Evolutionary conservation across 495 filamentous ascomycete genomes (phyloP).

Genomic region (Tirmania nivea): DNA sequence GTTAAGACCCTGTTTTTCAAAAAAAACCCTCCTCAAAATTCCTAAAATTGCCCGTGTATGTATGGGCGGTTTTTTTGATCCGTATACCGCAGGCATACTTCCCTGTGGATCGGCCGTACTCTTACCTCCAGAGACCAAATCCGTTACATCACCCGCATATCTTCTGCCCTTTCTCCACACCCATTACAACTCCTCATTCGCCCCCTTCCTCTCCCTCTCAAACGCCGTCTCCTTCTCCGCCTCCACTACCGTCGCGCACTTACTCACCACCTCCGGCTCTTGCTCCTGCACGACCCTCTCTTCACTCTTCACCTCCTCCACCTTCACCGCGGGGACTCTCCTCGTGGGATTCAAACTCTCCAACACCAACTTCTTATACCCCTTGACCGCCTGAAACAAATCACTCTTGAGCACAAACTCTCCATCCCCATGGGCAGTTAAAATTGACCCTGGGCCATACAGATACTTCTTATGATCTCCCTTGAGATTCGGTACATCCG

Average conservation of each 20-base stretch:
- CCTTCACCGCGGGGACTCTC: constrained; percentile 15
- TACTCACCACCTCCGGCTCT: background rate
- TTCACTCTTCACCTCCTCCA: constrained; percentile 3
- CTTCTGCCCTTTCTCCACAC: background rate
- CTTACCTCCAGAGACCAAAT: too few species aligned
- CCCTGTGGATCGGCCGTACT: too few species aligned
- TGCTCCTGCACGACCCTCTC: background rate
- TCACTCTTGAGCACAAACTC: constrained; percentile 54
- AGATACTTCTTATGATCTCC: constrained; percentile 60
- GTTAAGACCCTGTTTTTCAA: too few species aligned
- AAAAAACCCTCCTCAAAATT: background rate
- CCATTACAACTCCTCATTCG: background rate
- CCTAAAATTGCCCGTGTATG: background rate
- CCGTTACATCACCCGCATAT: too few species aligned
- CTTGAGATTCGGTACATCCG: constrained; percentile 60
- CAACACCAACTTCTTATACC: constrained; percentile 47
- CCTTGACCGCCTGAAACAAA: constrained; percentile 43
- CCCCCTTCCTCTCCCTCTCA: background rate
- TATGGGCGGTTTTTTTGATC: too few species aligned
- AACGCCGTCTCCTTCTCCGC: background rate
- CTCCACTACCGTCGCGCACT: background rate
- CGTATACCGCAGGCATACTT: too few species aligned
- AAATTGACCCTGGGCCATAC: constrained; percentile 72
- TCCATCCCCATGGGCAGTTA: constrained; percentile 71
- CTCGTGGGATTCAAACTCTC: constrained; percentile 31